Evolutionary conservation across 2,329 filamentous ascomycete species (phyloP), one percentile per base, ranked within the genome.

Genomic region (Curvularia lunata): DNA sequence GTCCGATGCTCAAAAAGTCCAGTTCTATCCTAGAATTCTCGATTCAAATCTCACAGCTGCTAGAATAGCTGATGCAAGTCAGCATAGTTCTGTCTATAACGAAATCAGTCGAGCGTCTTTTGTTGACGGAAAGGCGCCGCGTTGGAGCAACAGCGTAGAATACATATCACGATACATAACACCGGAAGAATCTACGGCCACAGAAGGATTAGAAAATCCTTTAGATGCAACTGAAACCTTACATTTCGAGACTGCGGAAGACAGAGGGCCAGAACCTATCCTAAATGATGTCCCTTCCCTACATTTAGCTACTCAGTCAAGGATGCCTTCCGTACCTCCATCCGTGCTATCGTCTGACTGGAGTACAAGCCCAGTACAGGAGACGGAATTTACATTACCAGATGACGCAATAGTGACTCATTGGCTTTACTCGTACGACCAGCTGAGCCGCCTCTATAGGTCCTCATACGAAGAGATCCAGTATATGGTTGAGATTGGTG

Each of bases 361-460:
- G 41, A 21, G 32, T 5, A 18, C 5, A 53, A 53, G 50, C 23
- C 42, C 9, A 28, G 50, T 53, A 21, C 32, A 23, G 32, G 32
- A 27, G 42, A 53, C 41, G n/a, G 42, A 46, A 46, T 47, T 53
- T 7, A 27, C 13, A 40, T 38, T 53, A 21, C 41, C 23, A 9
- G 16, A 46, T 16, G 41, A 46, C 10, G 32, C 23, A n/a, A 53
- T 21, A 47, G 32, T 27, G n/a, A 53, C 50, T 38, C 10, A 53
- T 30, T 53, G 16, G 50, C 42, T 53, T 40, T 21, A 53, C 32
- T 53, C 5, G 21, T 53, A 53, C n/a, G 16, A 46, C 41, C 16
- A 56, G 34, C 49, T 56, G 16, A 45, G 41, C 42, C 18, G 13
- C 42, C 53, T 56, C 30, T 56, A 50, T 45, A 13, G 40, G 19